These are phyloP conservation scores for Takashimella koratensis DNA, from an alignment of 1,284 basidiomycete species.

Conservation along the genomic window DNA sequence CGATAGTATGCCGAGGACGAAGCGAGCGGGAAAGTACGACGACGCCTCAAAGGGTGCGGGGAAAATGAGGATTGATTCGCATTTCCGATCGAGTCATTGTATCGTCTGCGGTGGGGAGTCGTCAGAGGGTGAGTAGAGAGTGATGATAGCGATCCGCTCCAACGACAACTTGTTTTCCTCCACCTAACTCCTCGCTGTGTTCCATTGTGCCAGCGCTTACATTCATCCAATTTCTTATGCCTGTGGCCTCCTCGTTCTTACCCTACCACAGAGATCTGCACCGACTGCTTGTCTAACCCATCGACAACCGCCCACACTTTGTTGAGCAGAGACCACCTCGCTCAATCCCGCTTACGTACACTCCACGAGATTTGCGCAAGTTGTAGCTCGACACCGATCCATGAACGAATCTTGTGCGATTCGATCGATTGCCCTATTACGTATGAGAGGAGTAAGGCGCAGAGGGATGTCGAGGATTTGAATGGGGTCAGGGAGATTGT, in stretches of 20 bases:
- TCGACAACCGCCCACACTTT: slow-evolving; percentile 61
- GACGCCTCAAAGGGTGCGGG: slow-evolving; percentile 50
- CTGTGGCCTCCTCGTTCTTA: too few relatives aligned
- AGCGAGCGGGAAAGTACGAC: slow-evolving; percentile 27
- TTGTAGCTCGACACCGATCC: slow-evolving; percentile 59
- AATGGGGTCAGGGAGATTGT: slow-evolving; percentile 26
- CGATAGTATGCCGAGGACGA: slow-evolving; percentile 67
- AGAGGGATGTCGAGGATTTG: slow-evolving; percentile 55
- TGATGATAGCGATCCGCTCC: slow-evolving; percentile 29
- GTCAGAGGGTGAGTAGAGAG: slow-evolving; percentile 54
- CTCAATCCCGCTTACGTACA: slow-evolving; percentile 58
- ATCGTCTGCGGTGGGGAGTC: slow-evolving; percentile 62
- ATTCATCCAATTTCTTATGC: too few relatives aligned
- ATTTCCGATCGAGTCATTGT: slow-evolving; percentile 71
- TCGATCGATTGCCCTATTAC: slow-evolving; percentile 81
- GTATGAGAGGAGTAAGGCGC: slow-evolving; percentile 66
- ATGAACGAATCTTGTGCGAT: slow-evolving; percentile 67
- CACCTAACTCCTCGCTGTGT: too few relatives aligned
- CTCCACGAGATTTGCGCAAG: slow-evolving; percentile 66
- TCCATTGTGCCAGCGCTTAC: too few relatives aligned
- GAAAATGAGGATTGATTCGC: slow-evolving; percentile 60
- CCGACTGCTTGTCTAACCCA: slow-evolving; percentile 57
- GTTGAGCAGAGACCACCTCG: slow-evolving; percentile 57
- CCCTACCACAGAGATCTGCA: slow-evolving; percentile 66
- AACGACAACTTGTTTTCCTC: slow-evolving; percentile 20